Conservation (phyloP, 2,329 filamentous ascomycete genomes). For the Achaetomium macrosporum region DNA sequence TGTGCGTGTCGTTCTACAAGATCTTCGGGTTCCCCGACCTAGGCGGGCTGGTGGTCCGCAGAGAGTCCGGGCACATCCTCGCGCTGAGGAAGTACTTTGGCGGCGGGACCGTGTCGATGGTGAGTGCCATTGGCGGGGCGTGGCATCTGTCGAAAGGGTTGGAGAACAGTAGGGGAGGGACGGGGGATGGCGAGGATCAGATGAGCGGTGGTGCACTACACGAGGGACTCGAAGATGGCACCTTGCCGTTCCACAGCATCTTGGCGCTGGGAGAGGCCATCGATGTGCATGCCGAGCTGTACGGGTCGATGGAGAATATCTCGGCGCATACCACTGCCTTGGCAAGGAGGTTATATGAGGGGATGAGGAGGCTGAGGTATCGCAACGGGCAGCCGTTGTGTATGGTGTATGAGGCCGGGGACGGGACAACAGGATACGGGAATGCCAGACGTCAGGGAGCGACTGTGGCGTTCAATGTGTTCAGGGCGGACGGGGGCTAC, state of each 20-base stretch:
- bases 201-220: slow-evolving; percentile 38
- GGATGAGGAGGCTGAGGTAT: slow-evolving; percentile 45
- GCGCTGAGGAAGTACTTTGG: slow-evolving; percentile 58
- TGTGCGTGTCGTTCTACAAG: slow-evolving; percentile 58
- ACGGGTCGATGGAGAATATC: slow-evolving; percentile 52
- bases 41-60: slow-evolving; percentile 53
- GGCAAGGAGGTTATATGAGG: slow-evolving; percentile 42
- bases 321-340: slow-evolving; percentile 53
- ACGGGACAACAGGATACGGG: slow-evolving; percentile 34
- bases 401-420: slow-evolving; percentile 42
- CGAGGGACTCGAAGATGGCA: slow-evolving; percentile 61
- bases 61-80: slow-evolving; percentile 49
- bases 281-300: slow-evolving; percentile 49
- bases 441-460: slow-evolving; percentile 51
- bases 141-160: slow-evolving; percentile 51
- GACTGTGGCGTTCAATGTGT: slow-evolving; percentile 59
- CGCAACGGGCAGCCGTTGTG: slow-evolving; percentile 46
- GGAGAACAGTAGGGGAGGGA: slow-evolving; percentile 21
- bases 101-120: slow-evolving; percentile 60
- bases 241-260: slow-evolving; percentile 59
- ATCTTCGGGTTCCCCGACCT: slow-evolving; percentile 64
- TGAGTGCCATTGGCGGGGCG: slow-evolving; percentile 44
- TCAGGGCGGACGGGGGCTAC: slow-evolving; percentile 45
- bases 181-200: slow-evolving; percentile 13
- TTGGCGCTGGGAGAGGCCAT: slow-evolving; percentile 57